A percentile compares a stretch with the other conserved stretches of the same genome.
phyloP scores from a whole-genome alignment of 2,329 filamentous ascomycete species.

The Conoideocrella luteorostrata region DNA sequence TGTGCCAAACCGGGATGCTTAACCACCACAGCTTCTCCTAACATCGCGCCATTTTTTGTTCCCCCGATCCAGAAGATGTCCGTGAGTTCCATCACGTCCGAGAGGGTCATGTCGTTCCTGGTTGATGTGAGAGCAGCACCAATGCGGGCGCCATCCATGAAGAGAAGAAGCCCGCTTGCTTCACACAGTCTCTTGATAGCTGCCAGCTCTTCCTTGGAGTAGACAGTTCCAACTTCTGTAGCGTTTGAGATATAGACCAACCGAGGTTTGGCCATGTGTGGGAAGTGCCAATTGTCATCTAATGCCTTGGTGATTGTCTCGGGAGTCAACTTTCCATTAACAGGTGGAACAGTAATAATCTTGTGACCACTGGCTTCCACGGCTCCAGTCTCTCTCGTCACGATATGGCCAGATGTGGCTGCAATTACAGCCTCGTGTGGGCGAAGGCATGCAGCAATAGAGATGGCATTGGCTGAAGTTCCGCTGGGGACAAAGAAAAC shows the following conservation, averaged over 20 bases:
- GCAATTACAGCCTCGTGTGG: slow-evolving; percentile 47
- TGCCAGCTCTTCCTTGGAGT: slow-evolving; percentile 34
- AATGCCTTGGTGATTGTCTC: slow-evolving; percentile 33
- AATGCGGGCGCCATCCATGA: slow-evolving; percentile 43
- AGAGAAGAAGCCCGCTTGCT: slow-evolving; percentile 32
- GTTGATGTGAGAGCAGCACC: slow-evolving; percentile 35
- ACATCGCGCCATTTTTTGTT: slow-evolving; percentile 43
- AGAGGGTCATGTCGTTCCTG: slow-evolving; percentile 35
- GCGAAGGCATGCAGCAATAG: slow-evolving; percentile 42
- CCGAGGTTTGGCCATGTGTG: slow-evolving; percentile 44
- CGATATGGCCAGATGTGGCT: slow-evolving; percentile 42
- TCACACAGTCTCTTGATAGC: slow-evolving; percentile 38
- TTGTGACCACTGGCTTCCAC: slow-evolving; percentile 47
- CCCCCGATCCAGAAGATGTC: slow-evolving; percentile 51
- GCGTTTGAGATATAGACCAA: slow-evolving; percentile 48
- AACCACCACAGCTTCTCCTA: slow-evolving; percentile 45
- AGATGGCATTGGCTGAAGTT: slow-evolving; percentile 45
- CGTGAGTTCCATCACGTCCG: slow-evolving; percentile 38
- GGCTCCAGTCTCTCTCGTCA: slow-evolving; percentile 42
- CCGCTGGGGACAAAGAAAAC: slow-evolving; percentile 47
- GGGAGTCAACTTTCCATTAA: slow-evolving; percentile 41
- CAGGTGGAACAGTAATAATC: slow-evolving; percentile 39
- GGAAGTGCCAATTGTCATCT: slow-evolving; percentile 43
- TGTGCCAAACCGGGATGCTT: slow-evolving; percentile 33
- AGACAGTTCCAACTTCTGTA: slow-evolving; percentile 43